phyloP scores from a whole-genome alignment of 495 filamentous ascomycete species.

The Podospora pseudopauciseta region DNA sequence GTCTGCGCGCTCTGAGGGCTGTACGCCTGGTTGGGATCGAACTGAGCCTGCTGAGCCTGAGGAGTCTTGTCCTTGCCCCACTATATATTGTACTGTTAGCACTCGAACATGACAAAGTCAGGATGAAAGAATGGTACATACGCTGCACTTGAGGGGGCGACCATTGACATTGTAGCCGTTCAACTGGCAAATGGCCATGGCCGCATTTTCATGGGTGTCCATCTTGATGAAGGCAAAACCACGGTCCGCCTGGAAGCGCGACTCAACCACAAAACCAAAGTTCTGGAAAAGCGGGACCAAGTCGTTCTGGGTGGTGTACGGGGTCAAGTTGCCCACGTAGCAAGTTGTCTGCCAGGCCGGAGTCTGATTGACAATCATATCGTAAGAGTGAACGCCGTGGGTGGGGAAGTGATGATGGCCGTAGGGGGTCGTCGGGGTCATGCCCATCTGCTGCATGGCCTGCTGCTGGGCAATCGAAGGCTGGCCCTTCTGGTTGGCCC shows the following conservation, averaged over 20 bases:
- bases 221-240: constrained; percentile 99
- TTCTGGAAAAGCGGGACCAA: constrained; percentile 96
- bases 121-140: constrained; percentile 34
- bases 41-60: constrained; percentile 63
- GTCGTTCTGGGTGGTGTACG: constrained; percentile 95
- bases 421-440: constrained; percentile 95
- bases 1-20: constrained; percentile 59
- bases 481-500: constrained; percentile 99
- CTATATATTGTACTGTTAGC: constrained; percentile 48
- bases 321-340: constrained; percentile 97
- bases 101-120: background rate
- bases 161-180: constrained; percentile 98
- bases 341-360: constrained; percentile 98
- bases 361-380: constrained; percentile 97
- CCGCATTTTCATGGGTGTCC: constrained; percentile 97
- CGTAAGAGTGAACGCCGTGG: constrained; percentile 92
- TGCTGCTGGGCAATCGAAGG: constrained; percentile 97
- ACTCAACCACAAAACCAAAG: constrained; percentile 96
- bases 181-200: constrained; percentile 96
- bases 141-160: constrained; percentile 95
- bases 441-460: constrained; percentile 95
- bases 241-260: constrained; percentile 94
- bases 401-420: constrained; percentile 98
- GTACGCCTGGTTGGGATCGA: constrained; percentile 76
- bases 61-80: constrained; percentile 99